Conservation (phyloP, 495 filamentous ascomycete genomes). For the Xylaria grammica region DNA sequence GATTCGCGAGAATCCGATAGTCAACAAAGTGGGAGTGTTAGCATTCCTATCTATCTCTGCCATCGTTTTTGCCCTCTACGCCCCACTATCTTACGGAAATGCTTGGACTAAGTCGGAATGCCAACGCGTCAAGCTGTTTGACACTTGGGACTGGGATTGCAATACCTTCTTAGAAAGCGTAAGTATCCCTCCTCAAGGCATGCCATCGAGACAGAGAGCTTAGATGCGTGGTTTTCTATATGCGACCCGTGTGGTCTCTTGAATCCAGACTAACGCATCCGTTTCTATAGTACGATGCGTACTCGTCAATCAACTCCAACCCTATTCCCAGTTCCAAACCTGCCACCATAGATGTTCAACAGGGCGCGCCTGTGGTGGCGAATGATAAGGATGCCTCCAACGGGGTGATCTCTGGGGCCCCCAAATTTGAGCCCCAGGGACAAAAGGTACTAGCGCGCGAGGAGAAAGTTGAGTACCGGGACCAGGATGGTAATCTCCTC, state of each 20-base stretch:
- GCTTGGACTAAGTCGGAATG: slow-evolving; percentile 89
- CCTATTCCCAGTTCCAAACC: slow-evolving; percentile 42
- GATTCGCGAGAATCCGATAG: slow-evolving; percentile 69
- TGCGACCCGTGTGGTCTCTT: slow-evolving; percentile 4
- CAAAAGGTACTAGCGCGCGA: slow-evolving; percentile 68
- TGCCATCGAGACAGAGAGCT: slow-evolving; percentile 40
- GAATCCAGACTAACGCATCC: slow-evolving; percentile 26
- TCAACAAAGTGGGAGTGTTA: slow-evolving; percentile 73
- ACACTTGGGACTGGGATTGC: slow-evolving; percentile 96
- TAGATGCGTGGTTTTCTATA: slow-evolving; percentile 17
- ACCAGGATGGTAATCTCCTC: slow-evolving; percentile 89
- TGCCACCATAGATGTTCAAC: slow-evolving; percentile 32
- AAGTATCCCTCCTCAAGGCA: slow-evolving; percentile 57
- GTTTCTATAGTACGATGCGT: slow-evolving; percentile 48
- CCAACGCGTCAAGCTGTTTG: slow-evolving; percentile 82
- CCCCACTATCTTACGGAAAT: slow-evolving; percentile 91
- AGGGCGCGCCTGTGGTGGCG: slow-evolving; percentile 28
- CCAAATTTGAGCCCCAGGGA: slow-evolving; percentile 45
- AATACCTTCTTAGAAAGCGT: slow-evolving; percentile 87
- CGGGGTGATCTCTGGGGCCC: slow-evolving; percentile 49
- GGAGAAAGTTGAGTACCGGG: slow-evolving; percentile 91
- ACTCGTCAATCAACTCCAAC: slow-evolving; percentile 37
- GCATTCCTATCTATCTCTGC: slow-evolving; percentile 73
- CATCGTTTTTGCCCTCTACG: slow-evolving; percentile 79
- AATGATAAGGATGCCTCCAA: slow-evolving; percentile 29